Evolutionary conservation across 495 filamentous ascomycete species (phyloP).

Genomic region (Talaromyces ruber): DNA sequence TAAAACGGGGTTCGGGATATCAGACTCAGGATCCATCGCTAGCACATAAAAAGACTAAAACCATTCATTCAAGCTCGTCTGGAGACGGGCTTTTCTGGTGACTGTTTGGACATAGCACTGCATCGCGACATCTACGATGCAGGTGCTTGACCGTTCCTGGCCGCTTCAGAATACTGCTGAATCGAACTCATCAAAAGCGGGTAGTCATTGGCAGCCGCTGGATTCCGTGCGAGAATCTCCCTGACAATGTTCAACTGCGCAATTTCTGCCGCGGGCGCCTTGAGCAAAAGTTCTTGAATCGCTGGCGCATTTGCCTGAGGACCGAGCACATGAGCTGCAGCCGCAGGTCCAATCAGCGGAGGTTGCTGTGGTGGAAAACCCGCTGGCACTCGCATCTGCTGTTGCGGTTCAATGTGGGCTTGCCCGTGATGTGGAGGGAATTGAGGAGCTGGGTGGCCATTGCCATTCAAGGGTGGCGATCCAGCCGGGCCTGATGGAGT

Average conservation of each 20-base stretch:
- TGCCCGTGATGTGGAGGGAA: slow-evolving; percentile 22
- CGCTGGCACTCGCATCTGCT: slow-evolving; percentile 9
- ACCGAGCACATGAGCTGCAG: slow-evolving; percentile 52
- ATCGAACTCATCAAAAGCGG: slow-evolving; percentile 28
- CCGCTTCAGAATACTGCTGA: slow-evolving; percentile 13
- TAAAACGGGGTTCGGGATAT: slow-evolving; percentile 4
- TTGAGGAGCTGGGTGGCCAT: not conserved
- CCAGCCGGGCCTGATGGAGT: slow-evolving; percentile 10
- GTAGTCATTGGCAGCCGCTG: slow-evolving; percentile 30
- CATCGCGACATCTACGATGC: not conserved
- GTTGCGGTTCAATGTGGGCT: slow-evolving; percentile 18
- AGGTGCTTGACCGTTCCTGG: not conserved
- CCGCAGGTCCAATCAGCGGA: slow-evolving; percentile 33
- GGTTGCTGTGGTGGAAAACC: slow-evolving; percentile 15
- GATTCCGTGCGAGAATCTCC: slow-evolving; percentile 47
- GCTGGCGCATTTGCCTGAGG: slow-evolving; percentile 50
- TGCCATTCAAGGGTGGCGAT: not conserved
- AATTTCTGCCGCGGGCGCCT: slow-evolving; percentile 52
- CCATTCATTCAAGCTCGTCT: not conserved
- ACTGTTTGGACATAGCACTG: not conserved
- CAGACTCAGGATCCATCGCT: slow-evolving; percentile 7
- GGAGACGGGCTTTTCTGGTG: not conserved
- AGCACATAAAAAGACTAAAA: slow-evolving; percentile 2
- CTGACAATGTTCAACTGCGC: slow-evolving; percentile 57
- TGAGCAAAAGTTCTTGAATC: slow-evolving; percentile 57